Evolutionary conservation across 179 eudicot species (phyloP), one percentile per base, ranked within the genome.

Genomic region (Drosera spatulata): DNA sequence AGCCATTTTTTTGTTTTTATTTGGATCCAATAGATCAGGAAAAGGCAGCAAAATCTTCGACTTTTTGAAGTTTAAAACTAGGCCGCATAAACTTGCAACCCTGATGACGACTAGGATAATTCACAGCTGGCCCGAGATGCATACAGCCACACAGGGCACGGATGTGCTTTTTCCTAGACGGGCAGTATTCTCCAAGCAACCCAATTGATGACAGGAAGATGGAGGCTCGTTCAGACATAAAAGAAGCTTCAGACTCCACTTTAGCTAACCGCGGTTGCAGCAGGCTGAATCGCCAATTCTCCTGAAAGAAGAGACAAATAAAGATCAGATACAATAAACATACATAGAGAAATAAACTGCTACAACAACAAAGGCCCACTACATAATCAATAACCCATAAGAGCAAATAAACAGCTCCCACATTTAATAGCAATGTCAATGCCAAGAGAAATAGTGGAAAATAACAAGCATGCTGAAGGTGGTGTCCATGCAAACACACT

Each of bases 141-240:
- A 86, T 86, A 71, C 88, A 85, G 79, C 39, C 75, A 5, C 50
- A 76, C 15, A 63, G 63, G 38, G 72, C 54, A 54, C 41, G 56
- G 44, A 62, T 64, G 48, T 65, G 71, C 79, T 85, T 80, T 72
- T 65, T 76, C 61, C 84, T 80, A 6, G 75, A 76, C 55, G 83
- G 89, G 66, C 79, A 72, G 59, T 83, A 84, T 69, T 81, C 83
- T 66, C 86, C 87, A 67, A 83, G 79, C 80, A 84, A 81, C 64
- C 83, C 88, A 70, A 86, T 78, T 48, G 79, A 68, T 74, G 77
- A 73, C 71, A 78, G 69, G 69, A 79, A 79, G 50, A 66, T 73
- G 63, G 79, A 69, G 59, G 72, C 77, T 68, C 55, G 78, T 77
- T 79, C 83, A 81, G 86, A 86, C 95, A 86, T 86, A 86, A 81